phyloP scores from a whole-genome alignment of 2,329 filamentous ascomycete species.

The Pseudocercospora vitis region DNA sequence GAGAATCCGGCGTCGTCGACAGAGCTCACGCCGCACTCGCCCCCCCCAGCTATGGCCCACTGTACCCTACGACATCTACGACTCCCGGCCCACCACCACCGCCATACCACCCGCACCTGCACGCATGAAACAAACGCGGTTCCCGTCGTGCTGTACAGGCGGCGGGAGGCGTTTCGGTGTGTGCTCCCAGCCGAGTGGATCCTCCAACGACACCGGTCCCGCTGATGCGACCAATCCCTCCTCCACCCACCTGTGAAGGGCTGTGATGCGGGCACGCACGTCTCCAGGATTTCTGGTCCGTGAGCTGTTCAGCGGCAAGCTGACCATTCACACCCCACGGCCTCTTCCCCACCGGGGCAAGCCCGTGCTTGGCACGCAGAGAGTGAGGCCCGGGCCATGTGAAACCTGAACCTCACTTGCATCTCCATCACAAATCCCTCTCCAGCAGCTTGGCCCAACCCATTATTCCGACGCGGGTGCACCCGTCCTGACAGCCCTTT shows the following conservation, averaged over 20 bases:
- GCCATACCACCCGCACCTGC: constrained; percentile 8
- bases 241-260: constrained; percentile 9
- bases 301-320: background rate
- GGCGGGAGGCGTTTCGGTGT: constrained; percentile 16
- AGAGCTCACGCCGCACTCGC: constrained; percentile 5
- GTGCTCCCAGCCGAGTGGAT: background rate
- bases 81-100: no score
- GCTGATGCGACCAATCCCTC: constrained; percentile 2
- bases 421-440: background rate
- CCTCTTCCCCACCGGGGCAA: background rate
- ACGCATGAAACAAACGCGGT: constrained; percentile 15
- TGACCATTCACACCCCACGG: background rate
- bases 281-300: background rate
- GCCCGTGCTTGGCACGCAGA: background rate
- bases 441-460: background rate
- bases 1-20: background rate
- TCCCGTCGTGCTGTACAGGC: constrained; percentile 1
- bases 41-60: constrained; percentile 17
- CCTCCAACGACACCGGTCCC: background rate
- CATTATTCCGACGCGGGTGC: background rate
- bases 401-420: constrained; percentile 3
- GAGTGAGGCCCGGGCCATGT: background rate
- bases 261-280: background rate
- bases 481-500: background rate
- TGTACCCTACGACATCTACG: no score